Base-by-base conservation (phyloP, 2,329 filamentous ascomycete species). In the Colletotrichum aenigma region DNA sequence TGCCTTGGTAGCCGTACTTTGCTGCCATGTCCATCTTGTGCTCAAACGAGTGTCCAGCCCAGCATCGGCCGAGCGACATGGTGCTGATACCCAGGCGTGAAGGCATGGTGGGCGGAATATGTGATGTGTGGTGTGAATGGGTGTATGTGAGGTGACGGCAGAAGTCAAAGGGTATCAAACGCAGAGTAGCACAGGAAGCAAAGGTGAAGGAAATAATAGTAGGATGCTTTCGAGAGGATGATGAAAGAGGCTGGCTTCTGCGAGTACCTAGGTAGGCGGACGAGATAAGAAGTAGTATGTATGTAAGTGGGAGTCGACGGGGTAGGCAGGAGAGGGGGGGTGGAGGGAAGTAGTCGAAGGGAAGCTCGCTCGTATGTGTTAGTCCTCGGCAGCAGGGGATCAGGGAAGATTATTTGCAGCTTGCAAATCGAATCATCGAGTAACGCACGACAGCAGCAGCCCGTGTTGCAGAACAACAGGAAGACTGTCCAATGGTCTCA, bases 31-130 rank as follows among this genome's bases (percentile, higher is more conserved):
- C 88, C 65, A 96, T 89, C 81, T 96, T 96, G 81, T 90, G 85
- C 2, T 88, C 83, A 26, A 96, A 87, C 32, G 88, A 86, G 83
- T 96, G 94, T 77, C 93, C 91, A 81, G 93, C 93, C 43, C 82
- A 88, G 79, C 91, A 92, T 56, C 93, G 92, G 56, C 94, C 94
- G 2, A 96, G 88, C 65, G 94, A 96, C 89, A 96, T 94, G 77
- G 93, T 94, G 74, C 92, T 92, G 81, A 96, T 96, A 52, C 89
- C 93, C 78, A 93, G 89, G 78, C 88, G 89, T 82, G 88, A 91
- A 77, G 88, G 81, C 89, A 90, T 90, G 34, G 74, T 84, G 79
- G 36, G 30, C 21, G 32, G 16, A 12, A 48, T 56, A 62, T 55
- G 36, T 52, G 43, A 13, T 52, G 43, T 52, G 43, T 52, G 2